phyloP scores from a whole-genome alignment of 345 rosid genomes.

The Sonneratia caseolaris region DNA sequence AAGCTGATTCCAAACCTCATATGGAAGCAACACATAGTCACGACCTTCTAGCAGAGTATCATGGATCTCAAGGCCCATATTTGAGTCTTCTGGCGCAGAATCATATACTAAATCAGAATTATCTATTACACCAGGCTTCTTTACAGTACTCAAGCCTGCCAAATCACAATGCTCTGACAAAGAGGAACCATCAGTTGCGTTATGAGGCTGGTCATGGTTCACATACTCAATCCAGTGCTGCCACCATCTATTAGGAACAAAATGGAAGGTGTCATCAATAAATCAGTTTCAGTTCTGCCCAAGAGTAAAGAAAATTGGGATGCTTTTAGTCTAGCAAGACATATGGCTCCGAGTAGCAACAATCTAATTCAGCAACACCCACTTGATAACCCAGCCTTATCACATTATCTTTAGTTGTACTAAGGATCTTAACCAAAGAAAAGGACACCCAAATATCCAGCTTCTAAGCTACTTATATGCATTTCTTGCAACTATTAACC shows the following conservation, averaged over 20 bases:
- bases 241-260: slow-evolving; percentile 65
- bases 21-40: slow-evolving; percentile 89
- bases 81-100: slow-evolving; percentile 39
- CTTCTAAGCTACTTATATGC: not conserved
- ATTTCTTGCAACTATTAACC: not conserved
- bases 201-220: slow-evolving; percentile 65
- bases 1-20: slow-evolving; percentile 83
- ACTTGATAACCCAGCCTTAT: not conserved
- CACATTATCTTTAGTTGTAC: not conserved
- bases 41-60: slow-evolving; percentile 94
- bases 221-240: slow-evolving; percentile 93
- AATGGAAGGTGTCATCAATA: not conserved
- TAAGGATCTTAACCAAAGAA: not conserved
- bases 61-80: slow-evolving; percentile 41
- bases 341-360: not conserved
- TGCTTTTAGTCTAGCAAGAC: too few species aligned
- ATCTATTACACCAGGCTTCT: slow-evolving; percentile 79
- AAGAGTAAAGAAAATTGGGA: not conserved
- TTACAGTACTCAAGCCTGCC: slow-evolving; percentile 34
- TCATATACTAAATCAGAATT: slow-evolving; percentile 76
- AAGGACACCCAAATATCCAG: not conserved
- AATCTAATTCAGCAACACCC: not conserved
- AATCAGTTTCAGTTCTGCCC: not conserved
- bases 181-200: slow-evolving; percentile 46
- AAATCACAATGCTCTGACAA: slow-evolving; percentile 55